A percentile compares a stretch with the other conserved stretches of the same genome.
phyloP scores from a whole-genome alignment of 2,329 filamentous ascomycete genomes.

The Venturiaceae sp. region DNA sequence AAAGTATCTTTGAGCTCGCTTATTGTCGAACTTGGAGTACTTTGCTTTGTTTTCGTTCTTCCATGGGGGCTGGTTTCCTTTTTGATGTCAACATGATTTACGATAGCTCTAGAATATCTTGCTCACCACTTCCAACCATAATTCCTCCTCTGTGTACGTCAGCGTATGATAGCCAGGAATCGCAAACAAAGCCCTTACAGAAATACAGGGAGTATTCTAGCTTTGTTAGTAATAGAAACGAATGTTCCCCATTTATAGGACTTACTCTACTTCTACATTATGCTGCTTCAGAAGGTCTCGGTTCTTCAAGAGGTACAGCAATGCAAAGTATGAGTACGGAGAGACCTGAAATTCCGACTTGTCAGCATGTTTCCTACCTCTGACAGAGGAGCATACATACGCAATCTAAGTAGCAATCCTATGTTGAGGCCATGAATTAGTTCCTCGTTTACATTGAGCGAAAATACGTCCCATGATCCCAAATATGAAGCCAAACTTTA shows the following conservation, averaged over 20 bases:
- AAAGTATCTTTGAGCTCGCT: slow-evolving; percentile 43
- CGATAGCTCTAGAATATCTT: slow-evolving; percentile 11
- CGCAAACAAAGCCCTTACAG: no score
- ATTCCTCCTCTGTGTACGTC: slow-evolving; percentile 23
- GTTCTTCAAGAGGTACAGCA: slow-evolving; percentile 50
- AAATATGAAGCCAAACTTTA: no score
- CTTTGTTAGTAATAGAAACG: background rate
- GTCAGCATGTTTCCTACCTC: background rate
- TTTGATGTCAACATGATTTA: slow-evolving; percentile 4
- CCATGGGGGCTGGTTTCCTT: slow-evolving; percentile 70
- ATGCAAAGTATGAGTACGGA: slow-evolving; percentile 41
- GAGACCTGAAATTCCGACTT: slow-evolving; percentile 51
- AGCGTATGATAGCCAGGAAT: no score
- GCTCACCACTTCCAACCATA: slow-evolving; percentile 30
- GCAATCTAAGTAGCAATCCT: slow-evolving; percentile 54
- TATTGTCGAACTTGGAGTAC: slow-evolving; percentile 43
- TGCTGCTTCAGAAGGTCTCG: slow-evolving; percentile 45
- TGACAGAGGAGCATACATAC: slow-evolving; percentile 30
- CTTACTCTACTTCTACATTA: slow-evolving; percentile 57
- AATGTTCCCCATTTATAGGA: background rate
- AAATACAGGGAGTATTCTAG: slow-evolving; percentile 61
- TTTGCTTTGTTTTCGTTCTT: slow-evolving; percentile 55
- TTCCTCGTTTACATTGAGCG: no score
- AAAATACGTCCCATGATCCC: no score
- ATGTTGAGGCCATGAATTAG: background rate